phyloP scores from a whole-genome alignment of 2,329 filamentous ascomycete species.

The Cordyceps pruinosa region DNA sequence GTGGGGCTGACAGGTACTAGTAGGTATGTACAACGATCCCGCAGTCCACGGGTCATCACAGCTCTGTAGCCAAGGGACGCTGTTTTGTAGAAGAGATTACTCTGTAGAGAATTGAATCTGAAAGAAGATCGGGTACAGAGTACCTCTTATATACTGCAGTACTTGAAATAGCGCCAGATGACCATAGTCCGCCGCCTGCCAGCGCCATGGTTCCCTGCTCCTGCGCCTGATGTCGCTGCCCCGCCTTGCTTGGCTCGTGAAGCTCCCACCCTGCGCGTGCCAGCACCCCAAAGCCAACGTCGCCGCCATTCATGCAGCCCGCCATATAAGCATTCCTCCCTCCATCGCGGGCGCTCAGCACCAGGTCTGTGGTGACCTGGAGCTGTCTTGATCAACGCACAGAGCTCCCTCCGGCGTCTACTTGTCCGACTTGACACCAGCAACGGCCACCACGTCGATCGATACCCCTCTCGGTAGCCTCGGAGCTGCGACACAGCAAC shows the following conservation, averaged over 20 bases:
- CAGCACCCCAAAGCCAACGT: neutral
- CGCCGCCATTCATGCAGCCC: conserved; percentile 1
- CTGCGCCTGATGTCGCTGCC: conserved; percentile 11
- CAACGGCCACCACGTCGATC: neutral
- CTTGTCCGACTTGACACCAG: neutral
- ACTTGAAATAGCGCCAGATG: no score
- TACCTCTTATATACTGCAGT: no score
- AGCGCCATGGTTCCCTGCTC: neutral
- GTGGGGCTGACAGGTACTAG: neutral
- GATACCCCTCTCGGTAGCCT: conserved; percentile 9
- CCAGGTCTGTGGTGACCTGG: neutral
- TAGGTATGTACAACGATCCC: no score
- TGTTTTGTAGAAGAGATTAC: neutral
- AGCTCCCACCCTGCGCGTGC: neutral
- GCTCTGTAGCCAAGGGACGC: no score
- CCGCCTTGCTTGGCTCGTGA: conserved; percentile 8
- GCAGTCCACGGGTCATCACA: no score
- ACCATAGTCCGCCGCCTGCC: neutral
- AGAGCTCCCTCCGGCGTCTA: neutral
- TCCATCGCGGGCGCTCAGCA: neutral
- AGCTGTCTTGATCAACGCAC: neutral
- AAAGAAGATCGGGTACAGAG: no score
- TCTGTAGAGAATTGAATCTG: no score
- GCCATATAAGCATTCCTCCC: neutral
- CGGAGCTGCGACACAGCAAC: neutral